These are phyloP conservation scores for Poterioochromonas sp. DNA, from an alignment of 352 stramenopile species.

Conservation along the genomic window DNA sequence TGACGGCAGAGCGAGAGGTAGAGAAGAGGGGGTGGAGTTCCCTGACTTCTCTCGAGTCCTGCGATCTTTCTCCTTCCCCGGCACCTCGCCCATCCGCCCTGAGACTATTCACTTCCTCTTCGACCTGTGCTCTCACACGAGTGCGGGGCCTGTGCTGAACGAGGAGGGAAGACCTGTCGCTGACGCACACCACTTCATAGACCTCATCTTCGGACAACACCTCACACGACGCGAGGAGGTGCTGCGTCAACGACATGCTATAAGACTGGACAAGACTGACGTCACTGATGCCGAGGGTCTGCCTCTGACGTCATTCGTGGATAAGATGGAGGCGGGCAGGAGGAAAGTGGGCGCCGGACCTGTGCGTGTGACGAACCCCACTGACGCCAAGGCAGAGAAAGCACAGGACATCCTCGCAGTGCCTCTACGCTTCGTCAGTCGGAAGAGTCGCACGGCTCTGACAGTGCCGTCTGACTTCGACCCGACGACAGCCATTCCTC, in stretches of 20 bases:
- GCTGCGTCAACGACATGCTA: not conserved
- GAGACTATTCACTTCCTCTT: conserved; percentile 9
- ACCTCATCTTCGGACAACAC: conserved; percentile 4
- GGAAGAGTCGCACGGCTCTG: conserved; percentile 1
- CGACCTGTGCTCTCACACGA: not conserved
- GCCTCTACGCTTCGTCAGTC: not conserved
- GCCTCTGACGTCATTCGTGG: not conserved
- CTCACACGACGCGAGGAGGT: not conserved
- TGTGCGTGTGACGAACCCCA: not conserved
- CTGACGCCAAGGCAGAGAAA: not conserved
- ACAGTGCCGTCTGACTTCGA: not conserved
- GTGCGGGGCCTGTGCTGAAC: not conserved
- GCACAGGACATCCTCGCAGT: not conserved
- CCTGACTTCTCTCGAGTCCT: not conserved
- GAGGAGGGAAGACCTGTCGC: not conserved
- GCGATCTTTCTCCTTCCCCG: conserved; percentile 7
- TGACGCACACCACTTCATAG: not conserved
- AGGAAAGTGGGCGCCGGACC: not conserved
- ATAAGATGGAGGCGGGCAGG: not conserved
- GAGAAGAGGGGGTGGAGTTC: not conserved
- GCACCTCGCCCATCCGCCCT: not conserved
- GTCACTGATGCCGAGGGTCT: not conserved
- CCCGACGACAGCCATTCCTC: not conserved
- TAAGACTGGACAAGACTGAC: not conserved
- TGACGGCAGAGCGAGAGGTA: not conserved